Conservation (phyloP, 495 filamentous ascomycete species). For the Pyrenula aspistea region DNA sequence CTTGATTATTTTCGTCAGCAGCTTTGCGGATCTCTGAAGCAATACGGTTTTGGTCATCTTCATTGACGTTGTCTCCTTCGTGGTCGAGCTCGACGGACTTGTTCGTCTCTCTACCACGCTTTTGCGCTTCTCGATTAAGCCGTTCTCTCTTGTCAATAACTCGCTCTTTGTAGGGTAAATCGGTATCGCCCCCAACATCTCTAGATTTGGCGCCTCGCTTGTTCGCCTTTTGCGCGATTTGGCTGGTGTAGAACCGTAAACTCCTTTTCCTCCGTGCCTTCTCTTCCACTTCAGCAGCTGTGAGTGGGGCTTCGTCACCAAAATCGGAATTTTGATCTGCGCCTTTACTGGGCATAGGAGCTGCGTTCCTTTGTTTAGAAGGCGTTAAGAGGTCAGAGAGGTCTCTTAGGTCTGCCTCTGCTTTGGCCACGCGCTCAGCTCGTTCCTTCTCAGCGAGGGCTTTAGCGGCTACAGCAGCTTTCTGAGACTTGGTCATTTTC, state of each 20-base stretch:
- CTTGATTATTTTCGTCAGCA: constrained; percentile 47
- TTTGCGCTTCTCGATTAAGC: constrained; percentile 77
- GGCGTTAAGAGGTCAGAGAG: constrained; percentile 32
- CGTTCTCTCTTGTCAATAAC: constrained; percentile 71
- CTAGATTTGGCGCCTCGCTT: constrained; percentile 70
- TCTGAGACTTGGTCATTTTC: constrained; percentile 39
- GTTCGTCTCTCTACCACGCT: constrained; percentile 50
- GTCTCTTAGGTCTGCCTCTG: constrained; percentile 61
- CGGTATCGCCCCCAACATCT: constrained; percentile 79
- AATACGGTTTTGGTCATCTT: constrained; percentile 26
- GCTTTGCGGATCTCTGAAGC: constrained; percentile 27
- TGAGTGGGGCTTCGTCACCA: constrained; percentile 51
- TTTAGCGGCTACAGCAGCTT: constrained; percentile 36
- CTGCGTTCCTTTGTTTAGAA: constrained; percentile 21
- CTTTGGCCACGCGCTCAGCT: constrained; percentile 39
- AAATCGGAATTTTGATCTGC: constrained; percentile 47
- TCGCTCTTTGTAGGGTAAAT: constrained; percentile 84
- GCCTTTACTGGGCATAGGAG: constrained; percentile 11
- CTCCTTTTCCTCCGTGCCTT: constrained; percentile 79
- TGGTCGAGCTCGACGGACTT: constrained; percentile 44
- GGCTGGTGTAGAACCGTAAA: constrained; percentile 92
- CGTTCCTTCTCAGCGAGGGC: constrained; percentile 40
- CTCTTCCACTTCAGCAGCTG: constrained; percentile 56
- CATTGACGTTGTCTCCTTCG: constrained; percentile 55
- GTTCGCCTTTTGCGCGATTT: constrained; percentile 84